Base-by-base conservation (phyloP, 768 basidiomycete genomes). In the Infundibulicybe gibba region DNA sequence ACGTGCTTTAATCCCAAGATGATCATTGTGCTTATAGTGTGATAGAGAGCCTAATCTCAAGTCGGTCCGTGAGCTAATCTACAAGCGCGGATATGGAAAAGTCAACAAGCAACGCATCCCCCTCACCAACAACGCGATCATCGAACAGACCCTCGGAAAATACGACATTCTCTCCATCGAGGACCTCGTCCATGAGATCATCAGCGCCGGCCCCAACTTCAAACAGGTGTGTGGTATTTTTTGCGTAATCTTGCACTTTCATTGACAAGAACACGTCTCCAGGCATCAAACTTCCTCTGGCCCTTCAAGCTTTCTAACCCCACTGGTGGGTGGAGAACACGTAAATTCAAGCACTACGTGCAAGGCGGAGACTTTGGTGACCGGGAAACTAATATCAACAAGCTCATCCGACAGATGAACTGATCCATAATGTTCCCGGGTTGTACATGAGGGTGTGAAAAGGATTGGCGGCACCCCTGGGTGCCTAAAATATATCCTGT, bases 241-340 rank as follows among this genome's bases (percentile, higher is more conserved):
- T 20, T 6, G 1, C n/a, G 25, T 20, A 14, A 21, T 5, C 45
- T n/a, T n/a, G 3, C n/a, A 41, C 32, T 13, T 1, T 6, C 39
- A 19, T 49, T 30, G 17, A 16, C 63, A 11, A 54, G 54, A 10
- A 42, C 42, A 20, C 6, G 35, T 20, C 33, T 40, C 14, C 37
- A 88, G 87, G 88, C 85, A 48, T 82, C 88, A 56, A 94, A 93
- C 81, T 94, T 95, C 84, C 85, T 98, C 45, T 98, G 94, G 94
- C 97, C 97, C 19, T 97, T 99, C 83, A 99, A 99, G 69, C 89
- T 99, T 53, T 97, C 94, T 61, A 97, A 97, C 83, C 95, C 97
- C 47, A 97, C 81, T 54, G 95, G 97, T 55, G 97, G 97, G 57
- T 99, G 94, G 95, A 87, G 92, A 74, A 85, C 81, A 66, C 83